Base-by-base conservation (phyloP, 1,139 yeast genomes). In the Taphrina deformans region DNA sequence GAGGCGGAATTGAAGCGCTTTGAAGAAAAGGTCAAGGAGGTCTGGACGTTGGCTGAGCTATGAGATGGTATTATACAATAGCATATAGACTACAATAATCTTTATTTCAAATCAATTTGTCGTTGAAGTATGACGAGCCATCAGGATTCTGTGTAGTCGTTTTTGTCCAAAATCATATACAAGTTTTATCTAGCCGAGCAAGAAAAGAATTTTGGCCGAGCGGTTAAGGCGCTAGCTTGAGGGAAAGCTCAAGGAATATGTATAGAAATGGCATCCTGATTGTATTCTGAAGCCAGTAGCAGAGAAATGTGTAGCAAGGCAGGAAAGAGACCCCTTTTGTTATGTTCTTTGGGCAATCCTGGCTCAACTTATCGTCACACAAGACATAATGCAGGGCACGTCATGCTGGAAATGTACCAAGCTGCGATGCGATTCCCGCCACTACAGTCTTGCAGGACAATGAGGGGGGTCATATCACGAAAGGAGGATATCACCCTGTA, bases 141-240 rank as follows among this genome's bases (percentile, higher is more conserved):
- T 29, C 33, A 29, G 10, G 10, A 29, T 29, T 29, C n/a, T n/a
- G n/a, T n/a, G n/a, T n/a, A n/a, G n/a, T n/a, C n/a, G n/a, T n/a
- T n/a, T n/a, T n/a, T n/a, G n/a, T n/a, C n/a, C n/a, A n/a, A n/a
- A n/a, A n/a, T n/a, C n/a, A n/a, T n/a, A n/a, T n/a, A n/a, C n/a
- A n/a, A n/a, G n/a, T n/a, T n/a, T n/a, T n/a, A n/a, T n/a, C n/a
- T n/a, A n/a, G n/a, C n/a, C n/a, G n/a, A n/a, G n/a, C n/a, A n/a
- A 7, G 7, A 45, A 27, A 12, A 44, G 58, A 53, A 53, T 46
- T 53, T 53, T 53, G 58, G 58, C 58, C 58, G 58, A 53, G 58
- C 58, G 58, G 58, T 53, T 53, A 53, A 53, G 58, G 58, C 58
- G 58, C 58, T 24, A 53, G 58, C 58, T 53, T 53, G 18, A 35